Base-by-base conservation (phyloP, 306 rosid genomes). In the Senna siamea region DNA sequence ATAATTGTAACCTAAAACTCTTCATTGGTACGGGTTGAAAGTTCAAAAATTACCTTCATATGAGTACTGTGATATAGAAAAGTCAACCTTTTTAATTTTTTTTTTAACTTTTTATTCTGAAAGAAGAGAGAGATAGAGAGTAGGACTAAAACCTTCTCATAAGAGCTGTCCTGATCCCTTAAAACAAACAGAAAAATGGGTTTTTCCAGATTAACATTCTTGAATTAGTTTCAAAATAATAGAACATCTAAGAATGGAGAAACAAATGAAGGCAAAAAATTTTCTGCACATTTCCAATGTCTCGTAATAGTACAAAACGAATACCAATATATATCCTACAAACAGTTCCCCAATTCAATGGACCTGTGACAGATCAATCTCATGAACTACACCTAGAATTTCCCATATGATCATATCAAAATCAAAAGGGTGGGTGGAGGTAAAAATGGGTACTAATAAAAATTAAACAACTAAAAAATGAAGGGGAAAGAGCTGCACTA, bases 251-350 rank as follows among this genome's bases (percentile, higher is more conserved):
- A 20, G 66, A 60, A 78, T 19, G 51, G 59, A 51, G 50, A 62
- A 10, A 51, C 11, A 51, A 18, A 41, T 41, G 41, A 66, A 78
- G 66, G 18, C 61, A 19, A 85, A 86, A 77, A 86, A 87, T 83
- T 82, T 78, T 85, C 88, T 92, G 96, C 97, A 92, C 95, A 89
- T 88, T 87, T 84, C 77, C 82, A 87, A 85, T 81, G 90, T 82
- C 79, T 84, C 75, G 76, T 66, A 84, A 83, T 84, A 70, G 78
- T 94, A 85, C 96, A 89, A 77, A 89, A 84, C 85, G 84, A 87
- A 91, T 87, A 90, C 61, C 75, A 79, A 86, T 61, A 87, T 82
- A 79, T 80, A 83, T 73, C 90, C 96, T 88, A 86, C 81, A 69
- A 60, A 86, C 65, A 84, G 79, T 79, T 85, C 76, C 87, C 89